Evolutionary conservation across 2,329 filamentous ascomycete species (phyloP).

Genomic region (Gyromitra esculenta): DNA sequence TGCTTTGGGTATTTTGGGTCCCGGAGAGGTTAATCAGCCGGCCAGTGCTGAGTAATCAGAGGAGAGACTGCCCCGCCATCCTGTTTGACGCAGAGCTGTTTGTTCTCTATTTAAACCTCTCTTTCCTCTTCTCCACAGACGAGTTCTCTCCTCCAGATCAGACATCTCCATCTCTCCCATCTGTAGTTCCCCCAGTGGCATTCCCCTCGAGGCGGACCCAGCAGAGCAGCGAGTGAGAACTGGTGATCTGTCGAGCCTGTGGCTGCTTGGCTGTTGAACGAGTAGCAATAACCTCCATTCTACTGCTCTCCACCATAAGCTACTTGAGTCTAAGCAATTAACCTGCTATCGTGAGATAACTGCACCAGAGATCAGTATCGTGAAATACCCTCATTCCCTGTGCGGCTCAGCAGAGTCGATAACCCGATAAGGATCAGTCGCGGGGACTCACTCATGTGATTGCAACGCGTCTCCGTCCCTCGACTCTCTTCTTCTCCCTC

Average conservation of each 20-base stretch:
- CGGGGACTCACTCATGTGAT: slow-evolving; percentile 1
- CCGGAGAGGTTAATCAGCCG: background rate
- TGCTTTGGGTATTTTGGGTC: slow-evolving; percentile 5
- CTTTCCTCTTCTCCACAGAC: background rate
- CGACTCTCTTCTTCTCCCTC: background rate
- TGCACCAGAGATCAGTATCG: background rate
- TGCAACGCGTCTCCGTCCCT: slow-evolving; percentile 25
- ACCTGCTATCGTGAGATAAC: slow-evolving; percentile 2
- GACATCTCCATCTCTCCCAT: background rate
- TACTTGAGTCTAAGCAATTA: background rate
- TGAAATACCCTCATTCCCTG: background rate
- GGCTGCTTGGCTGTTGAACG: background rate
- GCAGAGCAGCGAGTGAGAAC: slow-evolving; percentile 16
- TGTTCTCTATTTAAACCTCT: background rate
- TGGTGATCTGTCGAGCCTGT: background rate
- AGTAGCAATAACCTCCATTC: background rate
- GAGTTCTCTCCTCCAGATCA: background rate
- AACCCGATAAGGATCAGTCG: slow-evolving; percentile 7
- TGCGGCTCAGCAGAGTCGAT: slow-evolving; percentile 25
- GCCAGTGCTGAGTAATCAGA: slow-evolving; percentile 24
- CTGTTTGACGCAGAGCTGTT: background rate
- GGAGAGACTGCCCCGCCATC: background rate
- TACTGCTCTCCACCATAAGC: background rate
- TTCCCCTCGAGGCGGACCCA: background rate
- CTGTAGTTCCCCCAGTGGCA: background rate